A percentile compares a stretch with the other conserved stretches of the same genome.
Evolutionary conservation across 148 eudicot species (phyloP).

Genomic region (Rheum nobile): DNA sequence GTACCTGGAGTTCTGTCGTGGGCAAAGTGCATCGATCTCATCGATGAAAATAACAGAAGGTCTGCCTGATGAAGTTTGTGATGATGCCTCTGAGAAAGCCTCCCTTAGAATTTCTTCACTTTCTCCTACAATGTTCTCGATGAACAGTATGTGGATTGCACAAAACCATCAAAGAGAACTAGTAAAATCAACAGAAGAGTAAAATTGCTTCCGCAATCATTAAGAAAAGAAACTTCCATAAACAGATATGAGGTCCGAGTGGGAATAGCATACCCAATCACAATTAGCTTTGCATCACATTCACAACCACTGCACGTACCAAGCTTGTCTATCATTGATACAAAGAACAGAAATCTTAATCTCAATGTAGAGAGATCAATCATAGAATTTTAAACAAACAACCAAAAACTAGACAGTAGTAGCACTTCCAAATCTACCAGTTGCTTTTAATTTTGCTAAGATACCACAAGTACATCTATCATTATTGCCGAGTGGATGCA

Average conservation of each 20-base stretch:
- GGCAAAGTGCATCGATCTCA: too few relatives aligned
- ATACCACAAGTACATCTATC: background rate
- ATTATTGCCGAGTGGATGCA: background rate
- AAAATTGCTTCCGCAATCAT: too few relatives aligned
- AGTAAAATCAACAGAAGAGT: background rate
- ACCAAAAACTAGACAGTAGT: background rate
- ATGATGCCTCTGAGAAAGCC: too few relatives aligned
- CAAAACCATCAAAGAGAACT: background rate
- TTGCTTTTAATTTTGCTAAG: background rate
- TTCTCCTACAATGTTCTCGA: conserved; percentile 75
- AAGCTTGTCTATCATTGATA: conserved; percentile 61
- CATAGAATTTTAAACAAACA: background rate
- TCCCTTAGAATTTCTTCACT: too few relatives aligned
- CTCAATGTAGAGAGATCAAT: background rate
- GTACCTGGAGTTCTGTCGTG: conserved; percentile 77
- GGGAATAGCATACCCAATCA: conserved; percentile 62
- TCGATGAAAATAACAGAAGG: too few relatives aligned
- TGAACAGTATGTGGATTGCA: conserved; percentile 90
- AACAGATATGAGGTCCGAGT: too few relatives aligned
- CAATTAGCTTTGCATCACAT: conserved; percentile 63
- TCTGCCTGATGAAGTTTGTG: too few relatives aligned
- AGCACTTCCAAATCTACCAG: too few relatives aligned
- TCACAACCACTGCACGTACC: conserved; percentile 91
- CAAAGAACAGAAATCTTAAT: background rate
- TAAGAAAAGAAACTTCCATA: too few relatives aligned